Evolutionary conservation across 371 early-diverging fungal species (phyloP), one percentile per base, ranked within the genome.

Genomic region (Rhizopus sp.): DNA sequence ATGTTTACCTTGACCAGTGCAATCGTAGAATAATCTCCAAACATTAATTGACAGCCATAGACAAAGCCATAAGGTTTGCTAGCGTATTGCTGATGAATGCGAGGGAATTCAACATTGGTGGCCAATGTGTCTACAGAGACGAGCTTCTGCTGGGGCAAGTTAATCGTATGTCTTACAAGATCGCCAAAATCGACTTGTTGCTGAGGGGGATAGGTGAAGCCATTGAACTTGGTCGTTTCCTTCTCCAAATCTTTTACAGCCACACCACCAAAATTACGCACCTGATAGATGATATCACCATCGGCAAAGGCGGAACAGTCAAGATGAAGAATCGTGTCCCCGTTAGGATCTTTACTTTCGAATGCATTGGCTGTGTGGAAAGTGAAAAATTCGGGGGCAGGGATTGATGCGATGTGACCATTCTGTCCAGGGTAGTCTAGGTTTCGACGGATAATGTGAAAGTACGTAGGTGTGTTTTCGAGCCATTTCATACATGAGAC

Each of bases 331-430:
- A 69, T 34, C 35, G 39, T 38, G 55, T 77, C 45, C 42, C 65
- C 67, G 42, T 61, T 15, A 42, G 41, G 59, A 44, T 72, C 71
- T 3, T 53, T 63, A 5, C 53, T 59, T 16, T 85, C 86, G 42
- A 61, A 82, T 0, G 76, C 82, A 60, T 85, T 86, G 34, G 73
- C 60, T 0, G 66, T 65, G 60, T 86, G 86, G 59, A 86, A 83
- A 5, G 78, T 68, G 46, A 75, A 84, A 42, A 74, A 82, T 0
- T 76, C 65, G 12, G 74, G 72, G 2, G 62, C 61, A 34, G 77
- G 72, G 31, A 81, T 72, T 0, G 82, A 78, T 0, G 81, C 81
- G 8, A 85, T 66, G 39, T 75, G 77, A 4, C 77, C 66, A 9
- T 62, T 15, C 17, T 49, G 39, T 7, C 6, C 34, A 34, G 46